Conservation (phyloP, 148 eudicot genomes). For the Rhododendron simsii region DNA sequence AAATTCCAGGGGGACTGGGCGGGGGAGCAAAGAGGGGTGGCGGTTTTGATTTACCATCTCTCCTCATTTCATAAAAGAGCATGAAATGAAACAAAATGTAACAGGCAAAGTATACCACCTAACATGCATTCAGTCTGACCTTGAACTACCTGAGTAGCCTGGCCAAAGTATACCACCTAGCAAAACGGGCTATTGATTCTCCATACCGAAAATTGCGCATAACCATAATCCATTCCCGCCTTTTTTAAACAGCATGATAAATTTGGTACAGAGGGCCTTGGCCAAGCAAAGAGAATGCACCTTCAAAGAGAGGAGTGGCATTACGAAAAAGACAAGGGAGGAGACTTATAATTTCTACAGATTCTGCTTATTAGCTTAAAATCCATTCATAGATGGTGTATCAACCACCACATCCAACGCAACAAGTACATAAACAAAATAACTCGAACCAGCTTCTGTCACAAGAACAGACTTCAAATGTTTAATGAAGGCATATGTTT, state of each 20-base stretch:
- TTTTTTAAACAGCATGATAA: background rate
- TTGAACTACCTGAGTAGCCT: background rate
- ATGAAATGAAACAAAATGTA: background rate
- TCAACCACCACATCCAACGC: conserved; percentile 1
- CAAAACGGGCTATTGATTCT: background rate
- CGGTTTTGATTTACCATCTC: background rate
- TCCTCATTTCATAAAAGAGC: background rate
- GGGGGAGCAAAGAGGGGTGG: background rate
- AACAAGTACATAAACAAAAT: background rate
- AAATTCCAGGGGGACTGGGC: background rate
- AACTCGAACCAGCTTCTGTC: background rate
- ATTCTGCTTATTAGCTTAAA: background rate
- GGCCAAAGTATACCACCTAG: background rate
- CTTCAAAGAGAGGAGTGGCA: background rate
- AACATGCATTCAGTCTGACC: background rate
- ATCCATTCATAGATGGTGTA: background rate
- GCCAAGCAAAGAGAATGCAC: background rate
- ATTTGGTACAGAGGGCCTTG: background rate
- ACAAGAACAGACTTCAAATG: background rate
- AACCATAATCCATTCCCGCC: background rate
- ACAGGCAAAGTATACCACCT: background rate
- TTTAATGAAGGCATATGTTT: background rate
- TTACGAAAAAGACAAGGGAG: background rate
- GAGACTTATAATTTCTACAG: background rate
- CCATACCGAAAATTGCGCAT: background rate